phyloP scores from a whole-genome alignment of 208 protist species.

The Tetramitus jugosus region DNA sequence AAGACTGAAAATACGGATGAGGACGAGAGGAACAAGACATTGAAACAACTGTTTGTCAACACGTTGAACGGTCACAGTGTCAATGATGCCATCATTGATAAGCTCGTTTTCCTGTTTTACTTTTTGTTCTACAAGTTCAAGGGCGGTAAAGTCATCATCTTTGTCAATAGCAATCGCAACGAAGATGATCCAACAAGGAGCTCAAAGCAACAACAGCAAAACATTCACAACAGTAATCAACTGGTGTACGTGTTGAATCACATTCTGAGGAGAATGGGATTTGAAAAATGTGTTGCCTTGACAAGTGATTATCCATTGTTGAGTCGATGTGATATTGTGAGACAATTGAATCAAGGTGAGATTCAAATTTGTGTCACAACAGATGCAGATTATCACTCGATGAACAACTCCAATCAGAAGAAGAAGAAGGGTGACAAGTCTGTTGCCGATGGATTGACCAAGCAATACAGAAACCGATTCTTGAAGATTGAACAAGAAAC shows the following conservation, averaged over 20 bases:
- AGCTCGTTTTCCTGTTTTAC: neutral
- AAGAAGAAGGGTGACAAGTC: neutral
- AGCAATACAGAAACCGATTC: too few relatives aligned
- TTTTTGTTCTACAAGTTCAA: constrained; percentile 6
- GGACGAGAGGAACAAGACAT: too few relatives aligned
- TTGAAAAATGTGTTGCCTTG: neutral
- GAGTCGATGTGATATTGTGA: constrained; percentile 14
- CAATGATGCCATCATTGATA: neutral
- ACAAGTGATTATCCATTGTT: neutral
- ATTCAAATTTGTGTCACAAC: neutral
- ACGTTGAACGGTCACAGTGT: too few relatives aligned
- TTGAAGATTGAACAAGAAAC: neutral
- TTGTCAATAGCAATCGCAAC: neutral
- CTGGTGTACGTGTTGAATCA: neutral
- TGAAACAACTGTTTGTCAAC: too few relatives aligned
- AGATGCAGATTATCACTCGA: neutral
- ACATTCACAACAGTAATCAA: too few relatives aligned
- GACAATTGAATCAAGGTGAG: neutral
- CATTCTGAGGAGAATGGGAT: neutral
- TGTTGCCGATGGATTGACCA: neutral
- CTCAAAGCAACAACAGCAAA: too few relatives aligned
- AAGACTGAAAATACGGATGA: too few relatives aligned
- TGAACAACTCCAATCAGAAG: neutral
- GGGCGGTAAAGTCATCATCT: constrained; percentile 2
- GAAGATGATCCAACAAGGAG: too few relatives aligned